A percentile compares a stretch with the other conserved stretches of the same genome.
These are phyloP conservation scores for Penicillium chermesinum DNA, from an alignment of 495 filamentous ascomycete species.

Conservation along the genomic window DNA sequence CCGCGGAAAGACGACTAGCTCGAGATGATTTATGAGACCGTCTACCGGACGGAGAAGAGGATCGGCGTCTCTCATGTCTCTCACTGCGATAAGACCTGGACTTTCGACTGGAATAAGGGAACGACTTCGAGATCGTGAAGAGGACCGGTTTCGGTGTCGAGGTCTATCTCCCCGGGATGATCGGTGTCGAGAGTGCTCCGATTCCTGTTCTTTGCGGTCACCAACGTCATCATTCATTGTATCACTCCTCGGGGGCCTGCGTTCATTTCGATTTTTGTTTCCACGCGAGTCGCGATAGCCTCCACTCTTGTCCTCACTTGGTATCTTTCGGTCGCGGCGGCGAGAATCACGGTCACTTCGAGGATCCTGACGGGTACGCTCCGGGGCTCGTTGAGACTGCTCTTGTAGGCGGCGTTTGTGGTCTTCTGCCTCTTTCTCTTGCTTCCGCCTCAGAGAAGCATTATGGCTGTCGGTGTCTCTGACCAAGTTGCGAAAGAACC, in stretches of 20 bases:
- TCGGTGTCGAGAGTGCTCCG: conserved; percentile 4
- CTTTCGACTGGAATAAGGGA: conserved; percentile 26
- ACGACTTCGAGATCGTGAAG: conserved; percentile 33
- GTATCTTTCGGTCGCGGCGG: conserved; percentile 14
- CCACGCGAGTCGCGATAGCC: conserved; percentile 22
- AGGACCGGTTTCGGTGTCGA: conserved; percentile 19
- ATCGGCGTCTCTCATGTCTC: conserved; percentile 27
- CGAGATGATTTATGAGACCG: too few relatives aligned
- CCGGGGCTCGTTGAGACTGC: conserved; percentile 16
- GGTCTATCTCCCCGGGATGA: conserved; percentile 17
- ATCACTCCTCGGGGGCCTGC: conserved; percentile 18
- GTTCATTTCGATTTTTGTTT: conserved; percentile 25
- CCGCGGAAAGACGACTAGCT: too few relatives aligned
- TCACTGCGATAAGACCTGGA: conserved; percentile 19
- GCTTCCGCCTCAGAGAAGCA: conserved; percentile 75
- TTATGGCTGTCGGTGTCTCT: conserved; percentile 87
- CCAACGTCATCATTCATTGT: conserved; percentile 20
- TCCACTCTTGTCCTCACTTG: conserved; percentile 10
- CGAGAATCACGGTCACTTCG: conserved; percentile 15
- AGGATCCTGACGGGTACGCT: conserved; percentile 29
- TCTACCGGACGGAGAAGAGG: conserved; percentile 16
- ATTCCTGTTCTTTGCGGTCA: conserved; percentile 18
- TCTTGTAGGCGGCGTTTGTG: conserved; percentile 48
- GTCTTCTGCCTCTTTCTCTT: conserved; percentile 60
- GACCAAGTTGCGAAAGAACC: conserved; percentile 84